Percentiles rank a stretch among this genome's conserved stretches.
Evolutionary conservation across 306 rosid genomes (phyloP).

Genomic region (Sophora flavescens): DNA sequence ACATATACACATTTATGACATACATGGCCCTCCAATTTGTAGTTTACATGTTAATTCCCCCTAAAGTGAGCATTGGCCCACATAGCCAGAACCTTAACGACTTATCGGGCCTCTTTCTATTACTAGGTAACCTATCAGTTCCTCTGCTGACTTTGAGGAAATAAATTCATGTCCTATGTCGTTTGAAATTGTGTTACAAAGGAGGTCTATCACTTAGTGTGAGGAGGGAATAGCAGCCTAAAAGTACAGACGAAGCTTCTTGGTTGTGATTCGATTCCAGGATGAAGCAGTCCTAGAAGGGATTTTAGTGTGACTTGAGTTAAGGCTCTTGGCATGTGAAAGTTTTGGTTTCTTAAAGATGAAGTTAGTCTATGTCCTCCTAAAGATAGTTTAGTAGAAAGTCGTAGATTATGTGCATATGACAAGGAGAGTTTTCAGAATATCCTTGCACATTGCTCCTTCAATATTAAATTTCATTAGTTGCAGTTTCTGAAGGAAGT

Average conservation of each 20-base stretch:
- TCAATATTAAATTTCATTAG: slow-evolving; percentile 20
- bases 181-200: background rate
- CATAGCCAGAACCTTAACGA: too few species aligned
- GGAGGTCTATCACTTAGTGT: background rate
- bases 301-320: background rate
- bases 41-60: too few species aligned
- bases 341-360: slow-evolving; percentile 21
- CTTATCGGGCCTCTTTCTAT: too few species aligned
- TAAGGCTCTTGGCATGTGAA: slow-evolving; percentile 5
- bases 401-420: slow-evolving; percentile 22
- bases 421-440: background rate
- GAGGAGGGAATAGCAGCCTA: background rate
- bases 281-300: slow-evolving; percentile 2
- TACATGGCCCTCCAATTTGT: too few species aligned
- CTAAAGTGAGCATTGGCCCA: too few species aligned
- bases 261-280: slow-evolving; percentile 19
- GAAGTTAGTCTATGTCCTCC: slow-evolving; percentile 7
- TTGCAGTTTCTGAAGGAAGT: slow-evolving; percentile 25
- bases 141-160: background rate
- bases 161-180: background rate
- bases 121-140: too few species aligned
- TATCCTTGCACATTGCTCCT: slow-evolving; percentile 21
- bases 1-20: too few species aligned
- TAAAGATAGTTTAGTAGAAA: slow-evolving; percentile 27
- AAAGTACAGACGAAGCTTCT: background rate